Percentiles rank a stretch among this genome's conserved stretches.
phyloP scores from a whole-genome alignment of 164 flowering plant species.

The Annona cherimola region DNA sequence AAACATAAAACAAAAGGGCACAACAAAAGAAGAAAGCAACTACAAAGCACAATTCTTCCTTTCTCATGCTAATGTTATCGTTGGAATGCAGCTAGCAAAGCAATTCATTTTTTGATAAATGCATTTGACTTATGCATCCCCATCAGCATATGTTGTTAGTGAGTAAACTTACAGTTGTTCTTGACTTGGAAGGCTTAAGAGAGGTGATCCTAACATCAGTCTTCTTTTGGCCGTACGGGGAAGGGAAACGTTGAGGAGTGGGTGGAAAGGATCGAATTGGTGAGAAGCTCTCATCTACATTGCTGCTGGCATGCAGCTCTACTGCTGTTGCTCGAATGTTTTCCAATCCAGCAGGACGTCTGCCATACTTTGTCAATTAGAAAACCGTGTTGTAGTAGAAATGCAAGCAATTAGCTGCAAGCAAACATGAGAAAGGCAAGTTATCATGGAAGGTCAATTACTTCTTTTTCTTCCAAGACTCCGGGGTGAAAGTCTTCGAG shows the following conservation, averaged over 20 bases:
- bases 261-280: conserved; percentile 66
- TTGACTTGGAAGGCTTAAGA: conserved; percentile 32
- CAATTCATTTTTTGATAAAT: no score
- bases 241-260: conserved; percentile 71
- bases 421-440: not conserved
- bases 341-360: conserved; percentile 42
- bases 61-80: not conserved
- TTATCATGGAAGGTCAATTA: not conserved
- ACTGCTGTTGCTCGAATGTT: conserved; percentile 29
- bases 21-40: not conserved
- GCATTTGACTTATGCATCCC: no score
- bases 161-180: conserved; percentile 28
- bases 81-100: no score
- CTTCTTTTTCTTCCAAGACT: conserved; percentile 15
- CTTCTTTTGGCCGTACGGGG: conserved; percentile 21
- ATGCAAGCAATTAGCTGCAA: not conserved
- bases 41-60: not conserved
- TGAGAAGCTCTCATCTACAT: conserved; percentile 29
- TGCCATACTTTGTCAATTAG: conserved; percentile 13
- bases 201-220: conserved; percentile 17
- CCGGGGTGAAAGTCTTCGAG: conserved; percentile 13
- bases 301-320: conserved; percentile 29
- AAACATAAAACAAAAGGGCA: not conserved
- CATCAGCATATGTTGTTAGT: not conserved
- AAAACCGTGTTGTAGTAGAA: not conserved